Conservation (phyloP, 106 monocot genomes). For the Acorus gramineus region DNA sequence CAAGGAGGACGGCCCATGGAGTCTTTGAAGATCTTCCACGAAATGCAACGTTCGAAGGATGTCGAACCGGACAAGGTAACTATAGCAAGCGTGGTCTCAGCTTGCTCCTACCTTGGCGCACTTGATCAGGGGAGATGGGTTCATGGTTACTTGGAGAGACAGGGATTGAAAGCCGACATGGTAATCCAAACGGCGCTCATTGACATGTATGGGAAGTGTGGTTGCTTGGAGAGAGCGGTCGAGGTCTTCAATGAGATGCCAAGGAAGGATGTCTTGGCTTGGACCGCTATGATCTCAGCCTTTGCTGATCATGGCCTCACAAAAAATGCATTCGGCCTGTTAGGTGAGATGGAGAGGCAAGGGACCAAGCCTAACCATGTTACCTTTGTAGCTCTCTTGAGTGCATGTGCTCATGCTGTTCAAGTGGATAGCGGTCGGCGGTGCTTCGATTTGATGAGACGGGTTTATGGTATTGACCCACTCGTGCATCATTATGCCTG, state of each 20-base stretch:
- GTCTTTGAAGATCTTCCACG: constrained; percentile 29
- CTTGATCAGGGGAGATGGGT: constrained; percentile 45
- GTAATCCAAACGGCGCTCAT: constrained; percentile 31
- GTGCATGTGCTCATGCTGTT: constrained; percentile 34
- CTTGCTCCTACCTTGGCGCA: constrained; percentile 36
- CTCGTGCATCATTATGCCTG: constrained; percentile 30
- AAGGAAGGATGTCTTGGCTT: constrained; percentile 29
- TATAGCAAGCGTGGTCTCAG: constrained; percentile 20
- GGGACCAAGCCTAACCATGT: constrained; percentile 26
- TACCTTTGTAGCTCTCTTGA: constrained; percentile 33
- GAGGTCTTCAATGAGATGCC: constrained; percentile 26
- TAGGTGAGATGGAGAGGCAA: constrained; percentile 23
- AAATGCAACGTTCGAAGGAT: constrained; percentile 7
- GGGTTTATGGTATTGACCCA: constrained; percentile 21
- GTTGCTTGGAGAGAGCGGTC: constrained; percentile 23
- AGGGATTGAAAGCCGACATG: constrained; percentile 21
- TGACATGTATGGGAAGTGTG: constrained; percentile 53
- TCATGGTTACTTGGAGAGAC: constrained; percentile 26
- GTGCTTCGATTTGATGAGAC: constrained; percentile 29
- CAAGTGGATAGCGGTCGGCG: constrained; percentile 22
- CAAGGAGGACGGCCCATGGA: constrained; percentile 25
- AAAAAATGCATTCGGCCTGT: constrained; percentile 20
- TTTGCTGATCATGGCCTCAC: constrained; percentile 27
- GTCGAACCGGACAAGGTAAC: constrained; percentile 35
- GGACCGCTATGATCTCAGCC: constrained; percentile 41